Conservation (phyloP, 805 yeast genomes). For the Ascoidea rubescens region DNA sequence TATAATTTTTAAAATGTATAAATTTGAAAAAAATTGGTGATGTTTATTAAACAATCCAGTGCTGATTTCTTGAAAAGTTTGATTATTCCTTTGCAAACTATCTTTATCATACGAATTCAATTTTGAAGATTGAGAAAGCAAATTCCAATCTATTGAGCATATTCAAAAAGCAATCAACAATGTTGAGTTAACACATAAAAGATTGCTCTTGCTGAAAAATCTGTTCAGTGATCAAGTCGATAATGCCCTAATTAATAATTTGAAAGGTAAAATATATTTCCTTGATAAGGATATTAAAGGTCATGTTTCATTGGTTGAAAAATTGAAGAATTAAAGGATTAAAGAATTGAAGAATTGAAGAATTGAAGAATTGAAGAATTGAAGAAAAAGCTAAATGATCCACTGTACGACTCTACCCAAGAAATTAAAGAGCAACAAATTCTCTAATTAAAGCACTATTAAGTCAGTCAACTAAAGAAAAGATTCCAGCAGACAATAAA, state of each 20-base stretch:
- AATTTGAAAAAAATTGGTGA: conserved; percentile 46
- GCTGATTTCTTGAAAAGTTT: conserved; percentile 51
- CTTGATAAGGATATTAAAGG: conserved; percentile 22
- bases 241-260: too few species aligned
- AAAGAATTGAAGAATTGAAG: too few species aligned
- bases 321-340: conserved; percentile 20
- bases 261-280: conserved; percentile 16
- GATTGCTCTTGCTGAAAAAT: conserved; percentile 13
- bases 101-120: conserved; percentile 68
- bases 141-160: conserved; percentile 38
- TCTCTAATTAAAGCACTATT: conserved; percentile 41
- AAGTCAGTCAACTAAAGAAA: conserved; percentile 27
- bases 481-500: conserved; percentile 2
- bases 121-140: conserved; percentile 29
- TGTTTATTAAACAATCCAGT: conserved; percentile 56
- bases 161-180: conserved; percentile 37
- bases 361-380: conserved; percentile 20
- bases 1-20: conserved; percentile 15
- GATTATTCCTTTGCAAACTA: conserved; percentile 43
- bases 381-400: conserved; percentile 36
- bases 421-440: conserved; percentile 35
- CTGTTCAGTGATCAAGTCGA: too few species aligned
- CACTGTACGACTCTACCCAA: conserved; percentile 35
- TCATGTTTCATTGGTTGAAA: conserved; percentile 30
- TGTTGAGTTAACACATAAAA: conserved; percentile 17